phyloP scores from a whole-genome alignment of 2,329 filamentous ascomycete genomes.

The Colletotrichum liaoningense region DNA sequence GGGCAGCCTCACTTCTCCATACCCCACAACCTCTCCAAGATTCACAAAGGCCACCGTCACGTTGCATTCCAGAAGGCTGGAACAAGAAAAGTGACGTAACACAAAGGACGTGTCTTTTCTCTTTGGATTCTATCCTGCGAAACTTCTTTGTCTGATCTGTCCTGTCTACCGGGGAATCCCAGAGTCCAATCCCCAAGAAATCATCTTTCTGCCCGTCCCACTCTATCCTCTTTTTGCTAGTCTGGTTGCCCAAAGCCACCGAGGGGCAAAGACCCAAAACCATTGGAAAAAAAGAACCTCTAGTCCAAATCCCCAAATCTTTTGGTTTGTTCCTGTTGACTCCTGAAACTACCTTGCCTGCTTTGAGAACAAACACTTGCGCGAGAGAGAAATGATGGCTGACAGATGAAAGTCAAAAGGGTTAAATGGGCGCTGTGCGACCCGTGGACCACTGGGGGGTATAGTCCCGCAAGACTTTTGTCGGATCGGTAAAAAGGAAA shows the following conservation, averaged over 20 bases:
- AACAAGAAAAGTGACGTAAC: not conserved
- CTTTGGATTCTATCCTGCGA: slow-evolving; percentile 21
- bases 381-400: not conserved
- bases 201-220: not conserved
- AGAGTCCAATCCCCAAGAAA: slow-evolving; percentile 19
- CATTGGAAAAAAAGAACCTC: slow-evolving; percentile 9
- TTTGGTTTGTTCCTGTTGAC: slow-evolving; percentile 23
- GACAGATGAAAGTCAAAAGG: slow-evolving; percentile 8
- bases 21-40: not conserved
- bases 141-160: slow-evolving; percentile 13
- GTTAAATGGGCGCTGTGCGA: slow-evolving; percentile 12
- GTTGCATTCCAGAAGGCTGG: not conserved
- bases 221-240: slow-evolving; percentile 13
- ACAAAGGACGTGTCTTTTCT: not conserved
- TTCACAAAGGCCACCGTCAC: not conserved
- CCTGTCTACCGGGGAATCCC: slow-evolving; percentile 25
- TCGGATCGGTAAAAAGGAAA: not conserved
- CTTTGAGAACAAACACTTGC: slow-evolving; percentile 14
- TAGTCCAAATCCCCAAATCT: slow-evolving; percentile 3
- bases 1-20: not conserved
- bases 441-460: slow-evolving; percentile 18
- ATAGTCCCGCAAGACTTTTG: slow-evolving; percentile 18
- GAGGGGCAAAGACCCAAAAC: not conserved
- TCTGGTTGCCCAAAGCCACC: slow-evolving; percentile 12
- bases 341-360: slow-evolving; percentile 32